Evolutionary conservation across 108 stramenopile genomes (phyloP).

Genomic region (Conticribra guillardii): DNA sequence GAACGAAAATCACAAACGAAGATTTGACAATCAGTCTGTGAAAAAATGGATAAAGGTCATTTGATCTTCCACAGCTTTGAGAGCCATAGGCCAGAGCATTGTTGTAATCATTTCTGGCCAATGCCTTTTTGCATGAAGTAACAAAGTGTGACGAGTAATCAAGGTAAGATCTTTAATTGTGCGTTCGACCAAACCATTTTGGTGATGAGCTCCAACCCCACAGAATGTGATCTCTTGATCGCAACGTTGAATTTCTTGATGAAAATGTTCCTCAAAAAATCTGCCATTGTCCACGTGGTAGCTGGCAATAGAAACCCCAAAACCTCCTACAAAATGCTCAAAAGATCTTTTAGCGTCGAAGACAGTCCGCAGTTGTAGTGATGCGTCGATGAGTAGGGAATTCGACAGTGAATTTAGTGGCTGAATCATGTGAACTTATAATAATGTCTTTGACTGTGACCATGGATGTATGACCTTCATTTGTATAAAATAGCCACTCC

Average conservation of each 20-base stretch:
- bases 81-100: constrained; percentile 23
- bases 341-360: background rate
- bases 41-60: background rate
- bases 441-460: background rate
- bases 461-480: background rate
- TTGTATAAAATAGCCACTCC: background rate
- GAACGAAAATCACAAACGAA: background rate
- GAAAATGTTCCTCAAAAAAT: constrained; percentile 6
- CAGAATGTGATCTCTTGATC: background rate
- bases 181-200: background rate
- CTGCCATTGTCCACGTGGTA: constrained; percentile 21
- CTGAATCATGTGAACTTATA: background rate
- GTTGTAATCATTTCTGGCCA: constrained; percentile 15
- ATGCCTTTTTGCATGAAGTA: constrained; percentile 8
- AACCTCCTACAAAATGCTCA: background rate
- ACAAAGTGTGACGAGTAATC: background rate
- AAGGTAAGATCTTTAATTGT: constrained; percentile 16
- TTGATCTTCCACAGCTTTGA: background rate
- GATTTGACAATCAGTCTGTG: background rate
- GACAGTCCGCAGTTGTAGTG: no score
- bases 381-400: background rate
- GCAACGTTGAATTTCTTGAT: background rate
- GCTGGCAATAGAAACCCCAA: background rate
- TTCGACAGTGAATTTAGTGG: background rate
- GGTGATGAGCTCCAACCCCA: background rate